Base-by-base conservation (phyloP, 257 asterid species). In the Nicotiana knightiana region DNA sequence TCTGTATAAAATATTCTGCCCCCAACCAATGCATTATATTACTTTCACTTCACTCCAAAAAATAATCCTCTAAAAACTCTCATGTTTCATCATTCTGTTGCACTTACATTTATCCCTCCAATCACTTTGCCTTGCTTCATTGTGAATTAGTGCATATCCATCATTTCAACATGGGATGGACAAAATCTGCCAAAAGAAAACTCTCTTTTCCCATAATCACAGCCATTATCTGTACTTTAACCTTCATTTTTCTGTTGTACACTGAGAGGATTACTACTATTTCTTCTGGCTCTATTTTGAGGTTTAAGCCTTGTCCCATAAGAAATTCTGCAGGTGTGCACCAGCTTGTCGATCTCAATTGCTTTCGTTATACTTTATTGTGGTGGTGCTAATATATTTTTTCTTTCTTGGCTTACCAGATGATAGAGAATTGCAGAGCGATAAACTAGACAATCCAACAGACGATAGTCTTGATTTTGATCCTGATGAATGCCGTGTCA, bases 391-490 rank as follows among this genome's bases (percentile, higher is more conserved):
- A 76, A 78, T 6, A 1, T 43, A 6, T 11, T 12, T 21, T 43
- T 48, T 13, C 4, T 48, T 73, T 48, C 79, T 48, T 15, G 13
- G 18, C 37, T 67, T 77, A 39, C 70, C 86, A 91, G 95, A 76
- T 70, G 87, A 75, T n/a, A 86, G 66, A 61, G 81, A 68, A 62
- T 82, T 73, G 80, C 77, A 78, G 17, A 86, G 81, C 24, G 82
- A 82, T 58, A 87, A 43, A 43, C 61, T 93, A 80, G 87, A 85
- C 46, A 87, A 83, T 71, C 90, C 90, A 73, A 90, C 91, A 30
- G 98, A 95, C 81, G 97, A 92, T 75, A 86, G 92, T 62, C 89
- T 93, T 57, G 93, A 65, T 83, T 94, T 96, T 66, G 96, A 92
- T 84, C 95, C 96, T 5, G 92, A 96, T 59, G 97, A 93, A 81